Percentiles rank a stretch among this genome's conserved stretches.
Conservation (phyloP, 768 basidiomycete genomes). For the Russula abietina region DNA sequence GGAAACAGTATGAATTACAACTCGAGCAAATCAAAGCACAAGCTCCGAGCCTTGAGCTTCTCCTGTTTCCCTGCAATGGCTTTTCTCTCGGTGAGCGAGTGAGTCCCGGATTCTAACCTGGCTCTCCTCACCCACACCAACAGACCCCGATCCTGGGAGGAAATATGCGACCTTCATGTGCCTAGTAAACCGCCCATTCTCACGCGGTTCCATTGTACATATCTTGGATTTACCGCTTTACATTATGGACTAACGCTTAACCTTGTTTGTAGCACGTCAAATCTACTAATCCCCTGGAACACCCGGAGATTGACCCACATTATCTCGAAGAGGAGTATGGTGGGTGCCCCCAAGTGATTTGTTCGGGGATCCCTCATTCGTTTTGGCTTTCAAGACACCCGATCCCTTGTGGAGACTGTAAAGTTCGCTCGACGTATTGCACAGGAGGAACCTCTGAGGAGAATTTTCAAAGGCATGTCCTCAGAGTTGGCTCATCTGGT, state of each 20-base stretch:
- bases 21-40: conserved; percentile 13
- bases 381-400: conserved; percentile 6
- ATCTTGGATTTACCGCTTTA: background rate
- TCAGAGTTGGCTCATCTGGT: background rate
- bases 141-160: conserved; percentile 9
- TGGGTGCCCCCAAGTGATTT: background rate
- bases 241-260: background rate
- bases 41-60: conserved; percentile 13
- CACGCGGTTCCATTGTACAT: conserved; percentile 23
- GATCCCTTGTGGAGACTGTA: conserved; percentile 19
- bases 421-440: conserved; percentile 24
- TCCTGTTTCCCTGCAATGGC: background rate
- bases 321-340: conserved; percentile 25
- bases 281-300: conserved; percentile 14
- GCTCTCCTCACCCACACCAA: background rate
- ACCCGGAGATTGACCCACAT: conserved; percentile 26
- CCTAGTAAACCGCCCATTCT: conserved; percentile 9
- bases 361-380: too few relatives aligned
- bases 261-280: background rate
- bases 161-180: conserved; percentile 6
- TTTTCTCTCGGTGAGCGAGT: background rate
- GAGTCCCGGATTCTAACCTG: too few relatives aligned
- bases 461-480: conserved; percentile 12
- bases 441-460: conserved; percentile 24
- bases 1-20: conserved; percentile 19